A percentile compares a stretch with the other conserved stretches of the same genome.
phyloP scores from a whole-genome alignment of 768 basidiomycete genomes.

The Suillus bovinus region DNA sequence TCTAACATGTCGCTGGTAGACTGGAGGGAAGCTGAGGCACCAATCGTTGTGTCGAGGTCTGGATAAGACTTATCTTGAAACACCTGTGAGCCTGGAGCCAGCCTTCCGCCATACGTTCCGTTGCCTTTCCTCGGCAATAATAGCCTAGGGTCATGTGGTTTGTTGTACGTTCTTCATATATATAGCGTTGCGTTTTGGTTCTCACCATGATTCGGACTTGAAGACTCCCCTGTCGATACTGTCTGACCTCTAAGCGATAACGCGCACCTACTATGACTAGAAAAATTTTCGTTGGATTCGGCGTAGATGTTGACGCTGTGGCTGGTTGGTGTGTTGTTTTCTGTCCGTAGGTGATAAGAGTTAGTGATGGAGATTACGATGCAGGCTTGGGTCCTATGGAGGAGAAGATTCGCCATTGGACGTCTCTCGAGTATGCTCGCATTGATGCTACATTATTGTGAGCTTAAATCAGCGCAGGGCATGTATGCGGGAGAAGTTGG shows the following conservation, averaged over 20 bases:
- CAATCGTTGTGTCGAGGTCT: not conserved
- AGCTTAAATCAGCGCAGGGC: constrained; percentile 36
- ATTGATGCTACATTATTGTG: not conserved
- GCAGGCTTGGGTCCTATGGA: constrained; percentile 71
- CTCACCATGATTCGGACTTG: not conserved
- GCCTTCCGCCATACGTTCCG: too few species aligned
- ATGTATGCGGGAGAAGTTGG: constrained; percentile 77
- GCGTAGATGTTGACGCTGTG: constrained; percentile 73
- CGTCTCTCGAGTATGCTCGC: constrained; percentile 52
- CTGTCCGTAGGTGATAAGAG: not conserved
- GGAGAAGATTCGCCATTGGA: constrained; percentile 71
- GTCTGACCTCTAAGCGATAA: not conserved
- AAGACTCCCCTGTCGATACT: not conserved
- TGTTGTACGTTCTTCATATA: not conserved
- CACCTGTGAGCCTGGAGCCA: not conserved
- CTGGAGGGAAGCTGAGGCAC: not conserved
- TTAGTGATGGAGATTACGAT: not conserved
- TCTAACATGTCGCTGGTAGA: not conserved
- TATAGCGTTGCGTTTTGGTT: not conserved
- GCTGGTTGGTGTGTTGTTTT: constrained; percentile 55
- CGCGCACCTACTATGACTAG: constrained; percentile 38
- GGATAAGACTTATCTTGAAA: not conserved
- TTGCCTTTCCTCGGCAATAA: not conserved
- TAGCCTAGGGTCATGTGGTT: not conserved
- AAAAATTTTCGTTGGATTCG: constrained; percentile 57